Evolutionary conservation across 306 rosid genomes (phyloP).

Genomic region (Fragaria iinumae): DNA sequence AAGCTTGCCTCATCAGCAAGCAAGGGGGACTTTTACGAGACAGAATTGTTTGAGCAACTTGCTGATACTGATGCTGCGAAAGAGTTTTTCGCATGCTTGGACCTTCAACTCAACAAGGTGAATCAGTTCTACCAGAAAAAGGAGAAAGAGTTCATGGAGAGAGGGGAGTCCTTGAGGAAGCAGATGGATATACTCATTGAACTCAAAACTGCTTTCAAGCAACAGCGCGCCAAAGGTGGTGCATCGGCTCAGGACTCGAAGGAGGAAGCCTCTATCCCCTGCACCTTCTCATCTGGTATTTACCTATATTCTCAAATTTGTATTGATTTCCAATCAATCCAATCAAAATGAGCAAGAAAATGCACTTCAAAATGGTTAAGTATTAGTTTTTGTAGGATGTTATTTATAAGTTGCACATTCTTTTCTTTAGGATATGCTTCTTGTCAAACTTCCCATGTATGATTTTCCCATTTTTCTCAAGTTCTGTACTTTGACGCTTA

Average conservation of each 20-base stretch:
- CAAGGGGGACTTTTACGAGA: constrained; percentile 83
- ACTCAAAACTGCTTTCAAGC: constrained; percentile 58
- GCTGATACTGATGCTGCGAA: constrained; percentile 74
- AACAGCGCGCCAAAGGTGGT: constrained; percentile 34
- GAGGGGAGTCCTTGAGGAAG: constrained; percentile 81
- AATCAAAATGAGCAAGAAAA: constrained; percentile 7
- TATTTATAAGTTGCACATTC: neutral
- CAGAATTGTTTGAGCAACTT: constrained; percentile 81
- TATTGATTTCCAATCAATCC: neutral
- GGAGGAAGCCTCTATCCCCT: constrained; percentile 80
- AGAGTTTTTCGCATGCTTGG: constrained; percentile 82
- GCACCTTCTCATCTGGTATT: constrained; percentile 76
- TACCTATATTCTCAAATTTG: neutral
- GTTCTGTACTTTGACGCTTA: neutral
- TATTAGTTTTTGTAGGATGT: neutral
- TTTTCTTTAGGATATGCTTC: neutral
- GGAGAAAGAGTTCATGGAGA: constrained; percentile 79
- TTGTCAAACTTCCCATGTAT: constrained; percentile 5
- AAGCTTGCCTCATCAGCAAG: constrained; percentile 78
- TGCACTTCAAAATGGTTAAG: neutral
- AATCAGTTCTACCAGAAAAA: constrained; percentile 71
- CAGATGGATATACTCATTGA: constrained; percentile 79
- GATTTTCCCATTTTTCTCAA: neutral
- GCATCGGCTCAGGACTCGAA: constrained; percentile 48
- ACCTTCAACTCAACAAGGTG: constrained; percentile 85